Percentiles rank a stretch among this genome's conserved stretches.
Conservation (phyloP, 2,329 filamentous ascomycete genomes). For the Paracoccidioides brasiliensis region DNA sequence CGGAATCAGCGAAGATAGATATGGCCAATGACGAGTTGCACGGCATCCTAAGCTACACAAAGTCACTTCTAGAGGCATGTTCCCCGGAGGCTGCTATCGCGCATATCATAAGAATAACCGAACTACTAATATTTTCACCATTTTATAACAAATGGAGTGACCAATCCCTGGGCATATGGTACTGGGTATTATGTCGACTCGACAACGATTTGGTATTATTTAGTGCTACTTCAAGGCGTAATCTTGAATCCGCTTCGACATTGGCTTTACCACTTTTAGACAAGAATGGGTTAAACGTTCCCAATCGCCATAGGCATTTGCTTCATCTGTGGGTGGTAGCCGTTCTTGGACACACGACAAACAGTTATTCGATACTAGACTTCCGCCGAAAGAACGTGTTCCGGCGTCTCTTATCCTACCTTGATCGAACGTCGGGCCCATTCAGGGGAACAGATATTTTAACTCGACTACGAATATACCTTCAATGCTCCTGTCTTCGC, state of each 20-base stretch:
- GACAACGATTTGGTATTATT: background rate
- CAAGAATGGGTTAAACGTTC: background rate
- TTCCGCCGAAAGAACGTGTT: background rate
- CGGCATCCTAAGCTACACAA: constrained; percentile 7
- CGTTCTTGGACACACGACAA: background rate
- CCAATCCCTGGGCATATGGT: constrained; percentile 21
- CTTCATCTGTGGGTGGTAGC: background rate
- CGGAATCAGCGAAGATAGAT: background rate
- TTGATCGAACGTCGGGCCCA: background rate
- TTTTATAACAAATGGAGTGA: constrained; percentile 9
- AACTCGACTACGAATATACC: background rate
- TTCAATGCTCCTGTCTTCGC: background rate
- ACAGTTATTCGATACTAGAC: background rate
- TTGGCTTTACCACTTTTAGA: background rate
- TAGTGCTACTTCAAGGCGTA: background rate
- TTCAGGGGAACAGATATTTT: background rate
- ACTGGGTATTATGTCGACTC: constrained; percentile 10
- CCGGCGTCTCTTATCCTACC: background rate
- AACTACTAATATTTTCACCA: constrained; percentile 17
- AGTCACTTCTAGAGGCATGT: constrained; percentile 12
- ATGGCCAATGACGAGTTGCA: background rate
- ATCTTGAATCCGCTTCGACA: background rate
- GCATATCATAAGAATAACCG: constrained; percentile 22
- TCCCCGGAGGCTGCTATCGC: constrained; percentile 15
- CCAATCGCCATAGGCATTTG: background rate